Base-by-base conservation (phyloP, 768 basidiomycete species). In the Baorangia bicolor region DNA sequence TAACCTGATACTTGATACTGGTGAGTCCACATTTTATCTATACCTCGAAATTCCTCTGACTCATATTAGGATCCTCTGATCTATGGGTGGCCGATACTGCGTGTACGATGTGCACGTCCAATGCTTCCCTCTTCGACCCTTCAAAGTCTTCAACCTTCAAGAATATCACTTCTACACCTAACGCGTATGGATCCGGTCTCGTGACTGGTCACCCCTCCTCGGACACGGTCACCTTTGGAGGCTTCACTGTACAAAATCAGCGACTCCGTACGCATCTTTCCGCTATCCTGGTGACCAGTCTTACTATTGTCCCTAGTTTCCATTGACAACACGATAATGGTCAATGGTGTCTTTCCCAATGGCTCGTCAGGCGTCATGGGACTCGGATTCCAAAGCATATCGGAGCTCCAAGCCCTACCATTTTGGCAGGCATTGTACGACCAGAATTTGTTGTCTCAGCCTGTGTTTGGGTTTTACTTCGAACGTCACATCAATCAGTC, bases 1-100 rank as follows among this genome's bases (percentile, higher is more conserved):
- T 67, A 76, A 85, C 48, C 78, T 95, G 49, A 82, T 94, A 49
- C 80, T 96, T 38, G 94, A 96, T 70, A 96, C 94, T 0, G 92
- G 92, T 9, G 18, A 25, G 48, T 2, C 7, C 23, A 27, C 14
- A 38, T 1, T 14, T 30, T n/a, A 9, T 30, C 9, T 5, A 31
- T 13, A 6, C 27, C 5, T 20, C n/a, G 9, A 41, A n/a, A 25
- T 13, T 38, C 34, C 28, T 6, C 16, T 21, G 20, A 45, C 7
- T 33, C 14, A 10, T 35, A 20, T 20, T 25, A 61, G 61, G 61
- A 20, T 90, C 87, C 1, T 84, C 83, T 35, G 94, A 96, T 72
- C 75, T 96, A 18, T 97, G 92, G 94, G 78, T 97, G 16, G 84
- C 86, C 2, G 77, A 77, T 27, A 69, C 74, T 3, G 45, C 64